Evolutionary conservation across 495 filamentous ascomycete species (phyloP), one percentile per base, ranked within the genome.

Genomic region (Monascus purpureus): DNA sequence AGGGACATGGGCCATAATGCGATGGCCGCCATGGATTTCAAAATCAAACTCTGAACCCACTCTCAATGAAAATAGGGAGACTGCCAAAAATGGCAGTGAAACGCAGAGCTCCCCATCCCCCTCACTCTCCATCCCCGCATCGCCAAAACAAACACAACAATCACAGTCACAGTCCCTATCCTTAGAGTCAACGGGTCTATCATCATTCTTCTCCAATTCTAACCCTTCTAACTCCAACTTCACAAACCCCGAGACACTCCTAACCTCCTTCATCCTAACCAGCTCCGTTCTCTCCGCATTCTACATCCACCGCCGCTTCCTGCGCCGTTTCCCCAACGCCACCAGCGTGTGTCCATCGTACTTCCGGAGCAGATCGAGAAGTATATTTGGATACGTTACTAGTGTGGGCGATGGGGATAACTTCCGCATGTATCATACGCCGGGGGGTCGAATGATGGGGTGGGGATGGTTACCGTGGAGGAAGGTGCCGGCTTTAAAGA

Each of bases 341-440:
- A 55, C 63, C 4, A 62, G 80, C 41, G 86, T 97, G 45, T 67
- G 69, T 33, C 72, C 80, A 2, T 59, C 50, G 6, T 67, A 55
- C 32, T 81, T 83, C 45, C 75, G 82, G 13, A 70, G 58, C 31
- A 67, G 84, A 22, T 22, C 20, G 20, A 22, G 9, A 37, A 82
- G 70, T 32, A 41, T 96, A 30, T 76, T 88, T 41, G 90, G 90
- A 6, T 67, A 62, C 33, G 90, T 95, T 2, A 94, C 90, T 17
- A 86, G 80, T 39, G 90, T 97, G 15, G 92, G 92, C 29, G 90
- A 97, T 63, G 92, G 83, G 0, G 90, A 97, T 48, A 85, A 85
- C 40, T 95, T 97, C 50, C 73, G 85, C 31, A 52, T 97, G 6
- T 97, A 79, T 50, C 90, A 97, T 54, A 94, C 85, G 0, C 90